These are phyloP conservation scores for Pestalotiopsis sp. DNA, from an alignment of 2,329 filamentous ascomycete species.

Conservation along the genomic window DNA sequence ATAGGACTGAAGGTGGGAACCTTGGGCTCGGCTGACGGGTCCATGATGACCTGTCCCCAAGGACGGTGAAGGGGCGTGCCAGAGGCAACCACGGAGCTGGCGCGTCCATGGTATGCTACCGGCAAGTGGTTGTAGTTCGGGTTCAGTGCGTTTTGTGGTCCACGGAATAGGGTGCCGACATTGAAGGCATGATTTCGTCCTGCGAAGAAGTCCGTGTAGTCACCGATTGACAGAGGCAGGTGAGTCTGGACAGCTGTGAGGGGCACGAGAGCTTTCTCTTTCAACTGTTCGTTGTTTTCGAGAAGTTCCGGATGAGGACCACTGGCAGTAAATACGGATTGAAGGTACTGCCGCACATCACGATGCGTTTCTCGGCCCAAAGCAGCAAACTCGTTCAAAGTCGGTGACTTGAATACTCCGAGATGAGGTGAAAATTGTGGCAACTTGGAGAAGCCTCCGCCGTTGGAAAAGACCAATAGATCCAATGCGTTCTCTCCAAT, in stretches of 20 bases:
- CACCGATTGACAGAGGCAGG: constrained; percentile 76
- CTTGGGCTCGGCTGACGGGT: constrained; percentile 51
- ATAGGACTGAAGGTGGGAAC: constrained; percentile 65
- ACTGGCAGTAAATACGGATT: constrained; percentile 63
- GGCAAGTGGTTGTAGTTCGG: constrained; percentile 83
- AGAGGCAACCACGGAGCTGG: constrained; percentile 75
- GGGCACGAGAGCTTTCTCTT: constrained; percentile 60
- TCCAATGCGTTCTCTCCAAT: constrained; percentile 76
- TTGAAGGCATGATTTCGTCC: constrained; percentile 75
- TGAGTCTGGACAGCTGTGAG: constrained; percentile 66
- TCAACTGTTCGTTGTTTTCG: constrained; percentile 62
- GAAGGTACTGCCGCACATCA: constrained; percentile 70
- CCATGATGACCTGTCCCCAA: constrained; percentile 70
- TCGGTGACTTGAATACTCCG: constrained; percentile 64
- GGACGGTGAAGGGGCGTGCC: constrained; percentile 75
- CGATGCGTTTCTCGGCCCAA: constrained; percentile 70
- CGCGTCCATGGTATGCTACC: constrained; percentile 79
- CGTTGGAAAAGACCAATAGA: constrained; percentile 48
- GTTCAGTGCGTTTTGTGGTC: constrained; percentile 72
- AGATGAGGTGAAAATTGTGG: constrained; percentile 55
- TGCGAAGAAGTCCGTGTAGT: constrained; percentile 87
- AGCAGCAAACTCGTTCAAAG: constrained; percentile 74
- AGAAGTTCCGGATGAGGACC: constrained; percentile 65
- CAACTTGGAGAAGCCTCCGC: constrained; percentile 21
- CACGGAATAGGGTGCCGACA: constrained; percentile 73